These are phyloP conservation scores for Hymenoscyphus salicellus DNA, from an alignment of 2,329 filamentous ascomycete genomes.

Conservation along the genomic window DNA sequence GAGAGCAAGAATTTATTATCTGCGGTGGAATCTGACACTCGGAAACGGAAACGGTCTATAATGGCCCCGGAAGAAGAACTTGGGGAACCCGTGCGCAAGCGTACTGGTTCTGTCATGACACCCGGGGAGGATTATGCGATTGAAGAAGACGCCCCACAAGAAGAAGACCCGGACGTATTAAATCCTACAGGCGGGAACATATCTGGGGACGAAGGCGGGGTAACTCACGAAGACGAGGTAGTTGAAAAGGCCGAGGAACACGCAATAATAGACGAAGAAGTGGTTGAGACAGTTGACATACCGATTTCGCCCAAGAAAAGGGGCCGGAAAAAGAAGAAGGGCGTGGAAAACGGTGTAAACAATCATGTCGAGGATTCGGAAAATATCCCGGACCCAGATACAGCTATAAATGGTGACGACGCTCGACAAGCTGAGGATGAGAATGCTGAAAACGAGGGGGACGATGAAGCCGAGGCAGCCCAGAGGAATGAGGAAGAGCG, in stretches of 20 bases:
- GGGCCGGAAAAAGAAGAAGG: slow-evolving; percentile 38
- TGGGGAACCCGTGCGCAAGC: slow-evolving; percentile 46
- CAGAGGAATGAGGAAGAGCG: slow-evolving; percentile 64
- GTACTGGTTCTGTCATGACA: slow-evolving; percentile 47
- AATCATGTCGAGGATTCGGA: slow-evolving; percentile 27
- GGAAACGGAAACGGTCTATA: slow-evolving; percentile 40
- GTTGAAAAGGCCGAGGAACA: slow-evolving; percentile 41
- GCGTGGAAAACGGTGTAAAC: slow-evolving; percentile 27
- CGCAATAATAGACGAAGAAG: slow-evolving; percentile 42
- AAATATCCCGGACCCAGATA: slow-evolving; percentile 18
- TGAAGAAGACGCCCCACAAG: slow-evolving; percentile 42
- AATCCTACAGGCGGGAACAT: slow-evolving; percentile 35
- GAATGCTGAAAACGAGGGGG: slow-evolving; percentile 51
- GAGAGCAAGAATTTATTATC: slow-evolving; percentile 29
- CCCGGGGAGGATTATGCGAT: slow-evolving; percentile 46
- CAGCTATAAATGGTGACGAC: slow-evolving; percentile 29
- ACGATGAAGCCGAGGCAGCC: slow-evolving; percentile 58
- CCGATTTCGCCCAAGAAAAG: slow-evolving; percentile 35
- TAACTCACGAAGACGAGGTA: slow-evolving; percentile 46
- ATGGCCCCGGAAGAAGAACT: slow-evolving; percentile 37
- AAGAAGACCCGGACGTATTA: slow-evolving; percentile 43
- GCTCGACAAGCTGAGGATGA: slow-evolving; percentile 49
- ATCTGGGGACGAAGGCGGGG: slow-evolving; percentile 38
- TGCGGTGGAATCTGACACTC: slow-evolving; percentile 31
- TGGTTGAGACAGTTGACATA: slow-evolving; percentile 27